Base-by-base conservation (phyloP, 2,329 filamentous ascomycete species). In the Ophiostoma australiae region DNA sequence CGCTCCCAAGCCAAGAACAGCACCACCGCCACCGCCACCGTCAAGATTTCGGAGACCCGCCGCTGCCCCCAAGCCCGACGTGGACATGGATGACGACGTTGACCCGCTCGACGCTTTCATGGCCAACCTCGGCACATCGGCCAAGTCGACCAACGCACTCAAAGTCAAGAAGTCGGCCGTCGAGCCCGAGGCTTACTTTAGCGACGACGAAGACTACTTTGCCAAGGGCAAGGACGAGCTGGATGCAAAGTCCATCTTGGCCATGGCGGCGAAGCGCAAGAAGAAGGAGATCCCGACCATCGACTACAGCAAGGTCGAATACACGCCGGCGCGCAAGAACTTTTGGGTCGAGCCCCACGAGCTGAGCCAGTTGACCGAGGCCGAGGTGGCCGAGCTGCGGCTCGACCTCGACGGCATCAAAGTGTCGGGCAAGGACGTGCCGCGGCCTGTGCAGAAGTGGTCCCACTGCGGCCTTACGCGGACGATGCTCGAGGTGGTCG, bases 71-170 rank as follows among this genome's bases (percentile, higher is more conserved):
- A 55, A 69, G 10, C 44, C 93, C 65, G 88, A 92, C 39, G 66
- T 72, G 70, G 80, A 81, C 41, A 84, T 88, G 71, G 89, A 93
- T 70, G 92, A 93, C 66, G 88, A 92, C 41, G 81, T 95, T 48
- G 95, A 99, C 78, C 93, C 95, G 8, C 83, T 99, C 52, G 95
- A 99, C 81, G 94, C 93, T n/a, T 99, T 96, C 82, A 99, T 99
- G 95, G 90, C 89, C 69, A 87, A 86, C 73, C 83, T 89, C 20
- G 84, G 85, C 70, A 80, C 91, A 3, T 85, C 76, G 8, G 68
- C 74, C 48, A 82, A 80, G 70, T 79, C 79, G 68, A 41, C 63
- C 8, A 66, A 66, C 35, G 20, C 37, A 4, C 63, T 66, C 35
- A 68, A 55, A 76, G 78, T n/a, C 75, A 84, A 84, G 73, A 86